A percentile compares a stretch with the other conserved stretches of the same genome.
Evolutionary conservation across 106 monocot genomes (phyloP).

Genomic region (Dioscorea alata): DNA sequence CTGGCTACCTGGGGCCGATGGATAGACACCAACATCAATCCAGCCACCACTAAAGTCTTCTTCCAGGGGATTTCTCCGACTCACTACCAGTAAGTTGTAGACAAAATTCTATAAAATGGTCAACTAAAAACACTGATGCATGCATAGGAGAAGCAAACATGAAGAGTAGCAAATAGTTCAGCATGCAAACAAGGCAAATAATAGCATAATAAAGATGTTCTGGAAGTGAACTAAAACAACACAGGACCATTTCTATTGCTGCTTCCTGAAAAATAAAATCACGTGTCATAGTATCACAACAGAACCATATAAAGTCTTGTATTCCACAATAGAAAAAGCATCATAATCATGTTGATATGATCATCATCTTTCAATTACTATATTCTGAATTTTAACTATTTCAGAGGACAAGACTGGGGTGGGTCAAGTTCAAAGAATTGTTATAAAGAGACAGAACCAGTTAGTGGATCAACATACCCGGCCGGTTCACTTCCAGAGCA

Average conservation of each 20-base stretch:
- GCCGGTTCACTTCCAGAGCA: conserved; percentile 52
- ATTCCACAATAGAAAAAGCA: background rate
- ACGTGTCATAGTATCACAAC: no score
- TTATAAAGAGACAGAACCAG: conserved; percentile 46
- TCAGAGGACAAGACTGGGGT: conserved; percentile 73
- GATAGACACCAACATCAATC: conserved; percentile 68
- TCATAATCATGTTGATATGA: background rate
- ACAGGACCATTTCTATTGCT: no score
- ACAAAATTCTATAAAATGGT: background rate
- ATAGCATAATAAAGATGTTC: no score
- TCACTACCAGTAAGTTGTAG: conserved; percentile 53
- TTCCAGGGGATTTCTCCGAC: conserved; percentile 84
- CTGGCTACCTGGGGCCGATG: conserved; percentile 80
- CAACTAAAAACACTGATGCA: background rate
- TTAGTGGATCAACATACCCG: conserved; percentile 53
- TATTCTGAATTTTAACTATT: no score
- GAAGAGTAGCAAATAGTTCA: no score
- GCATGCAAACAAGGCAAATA: no score
- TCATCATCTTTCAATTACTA: background rate
- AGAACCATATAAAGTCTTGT: no score
- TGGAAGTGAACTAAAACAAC: no score
- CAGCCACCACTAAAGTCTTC: conserved; percentile 63
- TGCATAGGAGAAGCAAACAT: background rate
- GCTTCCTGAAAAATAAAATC: no score
- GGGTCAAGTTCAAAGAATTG: conserved; percentile 40